phyloP scores from a whole-genome alignment of 306 rosid genomes.

The Quercus rubra region DNA sequence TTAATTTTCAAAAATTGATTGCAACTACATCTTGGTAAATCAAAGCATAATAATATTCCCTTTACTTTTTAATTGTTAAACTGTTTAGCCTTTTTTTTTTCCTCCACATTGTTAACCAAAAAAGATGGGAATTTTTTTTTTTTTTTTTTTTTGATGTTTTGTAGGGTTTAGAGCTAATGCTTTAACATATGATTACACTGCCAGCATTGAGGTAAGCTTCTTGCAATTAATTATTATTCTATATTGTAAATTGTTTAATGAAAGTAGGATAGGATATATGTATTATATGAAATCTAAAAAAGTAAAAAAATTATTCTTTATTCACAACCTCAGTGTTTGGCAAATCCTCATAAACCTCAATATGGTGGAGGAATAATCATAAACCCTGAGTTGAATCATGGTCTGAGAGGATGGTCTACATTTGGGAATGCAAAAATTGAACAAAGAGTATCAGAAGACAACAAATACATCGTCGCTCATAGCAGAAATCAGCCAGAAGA shows the following conservation, averaged over 20 bases:
- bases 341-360: conserved; percentile 46
- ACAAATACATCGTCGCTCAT: conserved; percentile 55
- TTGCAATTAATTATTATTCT: background rate
- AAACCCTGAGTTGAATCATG: conserved; percentile 66
- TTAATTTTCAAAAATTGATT: too few relatives aligned
- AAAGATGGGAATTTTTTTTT: background rate
- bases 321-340: conserved; percentile 44
- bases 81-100: background rate
- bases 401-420: conserved; percentile 55
- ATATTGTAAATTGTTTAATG: background rate
- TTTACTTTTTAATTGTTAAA: background rate
- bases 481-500: conserved; percentile 43
- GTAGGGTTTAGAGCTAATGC: conserved; percentile 48
- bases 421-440: conserved; percentile 45
- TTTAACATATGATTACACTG: conserved; percentile 51
- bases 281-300: background rate
- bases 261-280: background rate
- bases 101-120: background rate
- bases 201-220: conserved; percentile 42
- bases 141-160: background rate
- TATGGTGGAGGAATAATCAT: conserved; percentile 72
- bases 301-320: background rate
- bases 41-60: too few relatives aligned
- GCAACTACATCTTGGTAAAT: too few relatives aligned
- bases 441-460: conserved; percentile 44